Evolutionary conservation across 345 rosid genomes (phyloP), one percentile per base, ranked within the genome.

Genomic region (Toxicodendron radicans): DNA sequence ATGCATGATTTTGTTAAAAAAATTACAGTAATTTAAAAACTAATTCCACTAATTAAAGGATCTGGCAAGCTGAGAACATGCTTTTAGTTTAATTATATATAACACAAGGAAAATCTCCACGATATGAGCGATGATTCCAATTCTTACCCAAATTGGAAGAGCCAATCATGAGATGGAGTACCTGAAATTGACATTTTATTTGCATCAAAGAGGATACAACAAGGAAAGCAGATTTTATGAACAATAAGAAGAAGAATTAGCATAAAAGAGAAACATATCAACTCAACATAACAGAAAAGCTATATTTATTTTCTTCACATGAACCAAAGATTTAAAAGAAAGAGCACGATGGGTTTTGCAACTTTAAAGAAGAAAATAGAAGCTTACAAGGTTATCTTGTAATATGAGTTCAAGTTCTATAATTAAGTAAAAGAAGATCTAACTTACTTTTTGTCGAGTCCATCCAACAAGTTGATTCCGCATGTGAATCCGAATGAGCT

Each of bases 401-500:
- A 3, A 46, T 46, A 66, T 23, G 18, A 46, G 14, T 38, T 4
- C 3, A 61, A 61, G 43, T 33, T 32, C 56, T 56, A 66, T 7
- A 14, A 24, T 14, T 12, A 17, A 49, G 58, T 24, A 57, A 10
- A 14, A 33, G 48, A 60, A 62, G 9, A 59, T 72, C 53, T 70
- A 23, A 71, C 80, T 76, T 88, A 27, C 30, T 27, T 27, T 87
- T 78, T 90, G 92, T 66, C 92, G 86, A 0, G 92, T 90, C 94
- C 92, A 90, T 63, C 90, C 89, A 74, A 61, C 78, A 75, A 73
- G 86, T 66, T 63, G 81, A 80, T 84, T 82, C 79, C 87, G 83
- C 74, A 84, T 43, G 73, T 86, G 89, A 78, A 90, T 85, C 73
- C 92, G 83, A 64, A 71, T 43, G 59, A 88, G 83, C 94, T 90